A percentile compares a stretch with the other conserved stretches of the same genome.
phyloP scores from a whole-genome alignment of 352 stramenopile species.

The Discostella stelligera region DNA sequence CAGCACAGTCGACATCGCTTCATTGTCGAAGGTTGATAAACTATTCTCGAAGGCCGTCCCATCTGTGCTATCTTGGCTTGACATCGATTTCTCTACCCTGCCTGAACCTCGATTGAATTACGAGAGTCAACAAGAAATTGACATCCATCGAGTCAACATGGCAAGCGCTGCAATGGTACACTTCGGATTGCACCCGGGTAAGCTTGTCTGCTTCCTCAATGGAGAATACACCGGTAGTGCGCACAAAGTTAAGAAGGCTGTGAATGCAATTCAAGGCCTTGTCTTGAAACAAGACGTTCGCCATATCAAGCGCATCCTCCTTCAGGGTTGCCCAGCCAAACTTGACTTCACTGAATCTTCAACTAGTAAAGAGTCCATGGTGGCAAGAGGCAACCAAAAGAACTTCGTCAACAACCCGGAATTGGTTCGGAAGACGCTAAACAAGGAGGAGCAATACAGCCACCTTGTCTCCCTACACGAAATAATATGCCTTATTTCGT shows the following conservation, averaged over 20 bases:
- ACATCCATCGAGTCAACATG: conserved; percentile 4
- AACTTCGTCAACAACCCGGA: conserved; percentile 9
- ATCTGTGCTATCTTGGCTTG: not conserved
- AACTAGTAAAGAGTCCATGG: not conserved
- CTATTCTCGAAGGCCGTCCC: not conserved
- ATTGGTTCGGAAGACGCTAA: not conserved
- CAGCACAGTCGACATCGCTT: not conserved
- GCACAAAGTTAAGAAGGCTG: not conserved
- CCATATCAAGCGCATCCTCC: conserved; percentile 16
- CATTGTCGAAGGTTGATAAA: not conserved
- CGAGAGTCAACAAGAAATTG: conserved; percentile 10
- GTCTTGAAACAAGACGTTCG: not conserved
- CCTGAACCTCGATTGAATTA: conserved; percentile 8
- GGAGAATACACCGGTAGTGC: conserved; percentile 19
- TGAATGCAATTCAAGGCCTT: not conserved
- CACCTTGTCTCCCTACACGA: conserved; percentile 7
- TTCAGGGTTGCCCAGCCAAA: not conserved
- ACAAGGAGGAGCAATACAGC: not conserved
- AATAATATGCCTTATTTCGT: too few relatives aligned
- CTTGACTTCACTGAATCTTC: not conserved
- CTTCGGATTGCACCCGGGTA: conserved; percentile 5
- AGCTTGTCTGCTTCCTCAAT: not conserved
- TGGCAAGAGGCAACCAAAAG: conserved; percentile 13
- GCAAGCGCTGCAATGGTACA: conserved; percentile 7
- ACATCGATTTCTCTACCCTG: conserved; percentile 19